Conservation (phyloP, 1,139 yeast genomes). For the Meyerozyma guilliermondii region DNA sequence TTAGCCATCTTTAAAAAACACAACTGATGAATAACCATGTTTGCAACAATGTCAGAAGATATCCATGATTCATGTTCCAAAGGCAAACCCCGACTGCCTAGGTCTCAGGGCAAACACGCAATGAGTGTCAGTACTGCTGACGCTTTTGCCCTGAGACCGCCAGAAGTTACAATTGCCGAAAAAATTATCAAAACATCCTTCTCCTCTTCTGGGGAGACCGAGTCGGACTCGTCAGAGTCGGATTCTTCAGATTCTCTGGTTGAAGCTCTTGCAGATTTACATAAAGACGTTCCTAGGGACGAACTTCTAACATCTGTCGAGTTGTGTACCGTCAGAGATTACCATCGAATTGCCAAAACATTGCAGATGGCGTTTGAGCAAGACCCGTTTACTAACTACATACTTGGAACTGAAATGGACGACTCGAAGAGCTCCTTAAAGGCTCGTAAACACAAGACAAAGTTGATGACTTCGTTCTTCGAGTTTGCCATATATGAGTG, state of each 20-base stretch:
- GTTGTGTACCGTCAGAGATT: conserved; percentile 27
- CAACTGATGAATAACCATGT: conserved; percentile 11
- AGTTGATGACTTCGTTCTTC: conserved; percentile 33
- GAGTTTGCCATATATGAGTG: conserved; percentile 34
- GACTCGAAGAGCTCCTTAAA: conserved; percentile 14
- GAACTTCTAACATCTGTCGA: conserved; percentile 20
- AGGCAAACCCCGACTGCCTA: conserved; percentile 41
- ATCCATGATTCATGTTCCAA: conserved; percentile 27
- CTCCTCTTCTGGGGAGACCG: not conserved
- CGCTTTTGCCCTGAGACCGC: conserved; percentile 2
- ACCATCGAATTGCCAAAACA: conserved; percentile 36
- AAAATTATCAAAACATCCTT: not conserved
- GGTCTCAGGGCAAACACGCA: conserved; percentile 31
- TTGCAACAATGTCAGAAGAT: conserved; percentile 29
- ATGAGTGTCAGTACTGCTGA: conserved; percentile 9
- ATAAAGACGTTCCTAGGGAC: not conserved
- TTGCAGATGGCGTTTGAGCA: conserved; percentile 32
- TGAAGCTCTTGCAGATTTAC: not conserved
- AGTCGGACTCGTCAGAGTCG: not conserved
- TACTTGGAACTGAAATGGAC: conserved; percentile 27
- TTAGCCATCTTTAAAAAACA: not conserved
- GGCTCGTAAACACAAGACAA: conserved; percentile 19
- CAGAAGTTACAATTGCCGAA: not conserved
- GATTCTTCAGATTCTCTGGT: not conserved
- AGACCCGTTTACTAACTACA: conserved; percentile 39